Evolutionary conservation across 768 basidiomycete genomes (phyloP), one percentile per base, ranked within the genome.

Genomic region (Kwoniella europaea): DNA sequence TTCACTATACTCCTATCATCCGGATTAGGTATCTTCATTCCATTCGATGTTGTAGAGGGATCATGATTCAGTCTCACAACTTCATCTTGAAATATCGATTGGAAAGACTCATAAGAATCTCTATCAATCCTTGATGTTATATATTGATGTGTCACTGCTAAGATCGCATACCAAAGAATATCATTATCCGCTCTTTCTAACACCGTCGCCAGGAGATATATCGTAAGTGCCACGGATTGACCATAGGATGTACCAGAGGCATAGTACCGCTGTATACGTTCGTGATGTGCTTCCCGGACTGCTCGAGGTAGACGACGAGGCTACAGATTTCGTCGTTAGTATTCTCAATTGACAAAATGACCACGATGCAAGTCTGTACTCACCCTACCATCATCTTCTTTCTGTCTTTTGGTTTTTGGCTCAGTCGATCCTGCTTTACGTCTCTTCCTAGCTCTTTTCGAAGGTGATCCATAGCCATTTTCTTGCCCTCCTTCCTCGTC

Each of bases 91-190:
- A 91, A 97, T 35, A 93, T 86, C 1, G 88, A 81, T 65, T 96
- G 91, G 77, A 90, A 91, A 72, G 86, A 86, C 72, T 97, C 93
- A 83, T 98, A 99, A 64, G 86, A 87, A 35, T 90, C 88, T 60
- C 94, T 89, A 71, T 95, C 91, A 86, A 98, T 93, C 77, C 91
- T 90, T 63, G 92, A 89, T 41, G 91, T 89, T 54, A 88, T 88
- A 82, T 98, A 98, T 85, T 99, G 97, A 82, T 89, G 90, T 18
- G 97, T 98, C 43, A 98, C 87, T 54, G 94, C 94, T 57, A 98
- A 87, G 73, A 98, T 94, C 10, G 94, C 93, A 42, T 95, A 87
- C 97, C 97, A 99, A 57, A 98, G 86, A 7, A 95, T 87, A 82
- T 98, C 94, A 78, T 94, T 93, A 82, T 98, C 96, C 12, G 91